These are phyloP conservation scores for Davidsoniella virescens DNA, from an alignment of 2,329 filamentous ascomycete genomes.

Conservation along the genomic window DNA sequence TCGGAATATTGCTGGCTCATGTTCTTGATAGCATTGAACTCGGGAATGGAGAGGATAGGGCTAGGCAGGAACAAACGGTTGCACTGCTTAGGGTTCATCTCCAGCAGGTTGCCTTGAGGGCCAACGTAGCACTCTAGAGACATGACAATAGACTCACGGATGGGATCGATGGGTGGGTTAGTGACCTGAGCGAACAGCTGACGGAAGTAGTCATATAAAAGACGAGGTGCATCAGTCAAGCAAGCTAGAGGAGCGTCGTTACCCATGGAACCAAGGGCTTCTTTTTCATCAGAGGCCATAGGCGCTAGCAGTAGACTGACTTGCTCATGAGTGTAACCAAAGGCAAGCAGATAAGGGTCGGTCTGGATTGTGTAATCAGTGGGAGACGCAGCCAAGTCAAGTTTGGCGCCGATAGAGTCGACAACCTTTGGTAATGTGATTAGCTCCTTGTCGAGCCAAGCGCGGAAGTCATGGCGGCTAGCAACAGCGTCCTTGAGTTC, in stretches of 20 bases:
- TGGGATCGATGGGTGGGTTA: slow-evolving; percentile 93
- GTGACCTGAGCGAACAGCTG: slow-evolving; percentile 96
- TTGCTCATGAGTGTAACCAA: slow-evolving; percentile 91
- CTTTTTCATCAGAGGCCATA: slow-evolving; percentile 95
- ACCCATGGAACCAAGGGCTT: slow-evolving; percentile 93
- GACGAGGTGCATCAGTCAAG: slow-evolving; percentile 71
- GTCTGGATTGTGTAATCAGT: slow-evolving; percentile 61
- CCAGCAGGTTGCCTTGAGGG: slow-evolving; percentile 83
- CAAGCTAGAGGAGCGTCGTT: slow-evolving; percentile 90
- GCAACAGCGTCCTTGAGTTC: slow-evolving; percentile 83
- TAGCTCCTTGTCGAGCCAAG: slow-evolving; percentile 76
- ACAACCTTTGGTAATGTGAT: slow-evolving; percentile 65
- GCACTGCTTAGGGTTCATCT: slow-evolving; percentile 86
- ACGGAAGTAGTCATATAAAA: slow-evolving; percentile 92
- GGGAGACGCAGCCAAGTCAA: slow-evolving; percentile 51
- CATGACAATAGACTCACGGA: slow-evolving; percentile 96
- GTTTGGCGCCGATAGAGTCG: slow-evolving; percentile 39
- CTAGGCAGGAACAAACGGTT: slow-evolving; percentile 72
- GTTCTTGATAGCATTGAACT: slow-evolving; percentile 76
- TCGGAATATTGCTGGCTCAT: slow-evolving; percentile 54
- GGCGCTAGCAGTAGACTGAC: slow-evolving; percentile 80
- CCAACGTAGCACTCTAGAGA: slow-evolving; percentile 92
- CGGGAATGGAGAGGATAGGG: slow-evolving; percentile 73
- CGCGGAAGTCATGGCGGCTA: slow-evolving; percentile 71
- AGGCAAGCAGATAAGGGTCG: slow-evolving; percentile 69